A percentile compares a stretch with the other conserved stretches of the same genome.
Evolutionary conservation across 495 filamentous ascomycete species (phyloP).

Genomic region (Entonaema liquescens): DNA sequence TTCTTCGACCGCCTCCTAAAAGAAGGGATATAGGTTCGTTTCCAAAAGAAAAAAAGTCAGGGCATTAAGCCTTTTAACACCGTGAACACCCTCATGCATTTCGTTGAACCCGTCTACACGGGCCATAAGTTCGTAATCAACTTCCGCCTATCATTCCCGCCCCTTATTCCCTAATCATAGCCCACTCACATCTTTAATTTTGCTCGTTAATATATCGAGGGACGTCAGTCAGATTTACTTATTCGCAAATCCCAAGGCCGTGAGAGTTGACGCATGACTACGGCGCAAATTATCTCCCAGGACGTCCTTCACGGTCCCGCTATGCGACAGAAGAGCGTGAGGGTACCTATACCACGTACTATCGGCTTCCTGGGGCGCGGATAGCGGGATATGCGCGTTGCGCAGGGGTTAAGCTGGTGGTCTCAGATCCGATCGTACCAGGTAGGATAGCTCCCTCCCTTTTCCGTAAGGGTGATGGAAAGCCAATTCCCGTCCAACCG

Average conservation of each 20-base stretch:
- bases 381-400: background rate
- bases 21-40: background rate
- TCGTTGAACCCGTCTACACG: constrained; percentile 15
- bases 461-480: background rate
- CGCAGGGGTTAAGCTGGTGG: background rate
- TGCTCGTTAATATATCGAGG: background rate
- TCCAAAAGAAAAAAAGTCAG: constrained; percentile 6
- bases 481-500: background rate
- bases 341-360: background rate
- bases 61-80: constrained; percentile 25
- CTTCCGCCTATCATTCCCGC: background rate
- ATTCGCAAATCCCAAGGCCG: too few relatives aligned
- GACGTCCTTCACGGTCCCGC: background rate
- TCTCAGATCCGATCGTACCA: background rate
- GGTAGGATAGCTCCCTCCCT: background rate
- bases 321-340: background rate
- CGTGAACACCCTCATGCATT: constrained; percentile 26
- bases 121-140: background rate
- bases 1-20: background rate
- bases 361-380: background rate
- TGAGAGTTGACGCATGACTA: background rate
- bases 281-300: background rate
- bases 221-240: background rate
- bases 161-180: background rate
- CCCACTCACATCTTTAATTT: background rate